Evolutionary conservation across 2,329 filamentous ascomycete species (phyloP).

Genomic region (Endothia cerciana): DNA sequence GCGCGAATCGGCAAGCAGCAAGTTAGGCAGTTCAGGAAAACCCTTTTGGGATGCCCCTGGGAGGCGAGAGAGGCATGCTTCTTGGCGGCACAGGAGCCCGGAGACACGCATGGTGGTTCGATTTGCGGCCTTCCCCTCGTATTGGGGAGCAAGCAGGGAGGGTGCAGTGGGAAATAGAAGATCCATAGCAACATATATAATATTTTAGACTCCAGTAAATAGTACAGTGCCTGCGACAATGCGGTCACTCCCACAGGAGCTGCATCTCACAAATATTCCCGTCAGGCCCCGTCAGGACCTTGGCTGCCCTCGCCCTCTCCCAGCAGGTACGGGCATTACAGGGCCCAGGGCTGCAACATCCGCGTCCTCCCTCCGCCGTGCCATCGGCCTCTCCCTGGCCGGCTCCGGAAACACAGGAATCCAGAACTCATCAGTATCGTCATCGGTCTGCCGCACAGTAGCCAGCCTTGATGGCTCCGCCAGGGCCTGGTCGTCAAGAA

Average conservation of each 20-base stretch:
- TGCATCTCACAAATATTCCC: neutral
- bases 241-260: neutral
- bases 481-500: neutral
- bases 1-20: too few species aligned
- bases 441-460: neutral
- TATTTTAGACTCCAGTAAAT: neutral
- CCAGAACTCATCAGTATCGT: neutral
- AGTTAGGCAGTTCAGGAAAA: too few species aligned
- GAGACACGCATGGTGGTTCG: too few species aligned
- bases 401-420: neutral
- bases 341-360: neutral
- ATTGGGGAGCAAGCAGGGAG: too few species aligned
- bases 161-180: neutral
- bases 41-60: neutral
- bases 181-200: neutral
- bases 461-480: neutral
- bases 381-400: neutral
- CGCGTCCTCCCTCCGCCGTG: neutral
- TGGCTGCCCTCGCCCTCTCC: neutral
- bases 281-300: too few species aligned
- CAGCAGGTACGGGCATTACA: too few species aligned
- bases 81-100: neutral
- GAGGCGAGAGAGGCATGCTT: neutral
- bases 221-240: neutral
- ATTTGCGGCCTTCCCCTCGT: too few species aligned